phyloP scores from a whole-genome alignment of 208 protist species.

The Leishmania lainsoni region DNA sequence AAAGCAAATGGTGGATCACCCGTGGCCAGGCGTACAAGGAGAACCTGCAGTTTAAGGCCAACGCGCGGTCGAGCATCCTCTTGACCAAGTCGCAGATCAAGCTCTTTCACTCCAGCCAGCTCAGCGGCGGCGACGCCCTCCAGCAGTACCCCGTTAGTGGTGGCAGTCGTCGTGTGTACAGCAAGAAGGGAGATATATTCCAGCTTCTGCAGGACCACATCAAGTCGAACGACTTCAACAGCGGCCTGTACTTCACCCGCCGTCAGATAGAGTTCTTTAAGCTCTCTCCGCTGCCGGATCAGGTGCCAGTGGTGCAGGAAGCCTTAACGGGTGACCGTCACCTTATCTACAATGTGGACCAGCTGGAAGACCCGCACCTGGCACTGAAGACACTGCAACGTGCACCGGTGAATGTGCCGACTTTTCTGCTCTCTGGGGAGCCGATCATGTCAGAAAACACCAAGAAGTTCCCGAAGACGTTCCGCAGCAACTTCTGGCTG shows the following conservation, averaged over 20 bases:
- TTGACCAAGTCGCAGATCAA: slow-evolving; percentile 69
- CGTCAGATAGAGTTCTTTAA: slow-evolving; percentile 87
- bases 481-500: slow-evolving; percentile 89
- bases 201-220: slow-evolving; percentile 70
- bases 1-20: slow-evolving; percentile 89
- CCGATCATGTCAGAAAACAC: slow-evolving; percentile 71
- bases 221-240: slow-evolving; percentile 86
- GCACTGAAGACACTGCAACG: slow-evolving; percentile 85
- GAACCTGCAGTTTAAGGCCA: slow-evolving; percentile 77
- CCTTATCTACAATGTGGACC: slow-evolving; percentile 89
- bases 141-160: slow-evolving; percentile 78
- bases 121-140: slow-evolving; percentile 72
- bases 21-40: slow-evolving; percentile 74
- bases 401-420: slow-evolving; percentile 74
- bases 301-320: slow-evolving; percentile 70
- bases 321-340: slow-evolving; percentile 67
- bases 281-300: slow-evolving; percentile 65
- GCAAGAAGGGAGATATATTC: slow-evolving; percentile 62
- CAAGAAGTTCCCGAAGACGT: slow-evolving; percentile 76
- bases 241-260: slow-evolving; percentile 87
- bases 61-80: slow-evolving; percentile 69
- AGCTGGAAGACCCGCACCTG: slow-evolving; percentile 83
- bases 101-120: slow-evolving; percentile 82
- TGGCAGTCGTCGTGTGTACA: slow-evolving; percentile 78
- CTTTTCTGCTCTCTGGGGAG: slow-evolving; percentile 84